Percentiles rank a stretch among this genome's conserved stretches.
Conservation (phyloP, 164 flowering plant species). For the Cinnamomum micranthum region DNA sequence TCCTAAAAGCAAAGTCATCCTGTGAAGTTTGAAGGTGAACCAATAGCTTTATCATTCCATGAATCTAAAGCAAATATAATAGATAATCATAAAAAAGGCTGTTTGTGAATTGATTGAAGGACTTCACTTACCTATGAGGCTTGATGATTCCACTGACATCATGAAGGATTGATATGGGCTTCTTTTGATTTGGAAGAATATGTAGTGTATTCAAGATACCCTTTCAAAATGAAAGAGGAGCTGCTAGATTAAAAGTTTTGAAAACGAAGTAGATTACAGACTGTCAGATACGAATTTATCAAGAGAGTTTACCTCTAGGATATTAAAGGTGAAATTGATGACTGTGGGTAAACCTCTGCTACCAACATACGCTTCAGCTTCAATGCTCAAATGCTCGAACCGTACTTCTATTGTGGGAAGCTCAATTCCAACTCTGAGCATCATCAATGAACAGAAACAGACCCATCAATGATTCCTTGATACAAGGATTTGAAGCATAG, state of each 20-base stretch:
- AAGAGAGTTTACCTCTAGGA: constrained; percentile 3
- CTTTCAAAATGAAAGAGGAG: neutral
- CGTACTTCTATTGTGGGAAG: constrained; percentile 83
- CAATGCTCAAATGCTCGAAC: constrained; percentile 60
- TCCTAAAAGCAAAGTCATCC: constrained; percentile 82
- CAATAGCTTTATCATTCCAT: neutral
- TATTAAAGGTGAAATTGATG: constrained; percentile 29
- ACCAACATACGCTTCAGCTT: constrained; percentile 67
- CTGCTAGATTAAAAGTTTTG: neutral
- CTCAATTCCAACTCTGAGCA: constrained; percentile 65
- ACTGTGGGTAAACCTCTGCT: constrained; percentile 75
- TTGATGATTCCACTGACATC: constrained; percentile 30
- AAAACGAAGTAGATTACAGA: neutral
- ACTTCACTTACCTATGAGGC: constrained; percentile 27
- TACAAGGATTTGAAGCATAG: neutral
- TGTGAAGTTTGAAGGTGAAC: constrained; percentile 17
- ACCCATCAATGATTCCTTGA: neutral
- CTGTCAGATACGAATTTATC: neutral
- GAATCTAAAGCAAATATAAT: neutral
- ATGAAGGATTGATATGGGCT: constrained; percentile 19
- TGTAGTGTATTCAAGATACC: constrained; percentile 6
- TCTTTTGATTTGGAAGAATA: constrained; percentile 16
- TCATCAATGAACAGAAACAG: neutral
- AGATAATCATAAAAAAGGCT: neutral
- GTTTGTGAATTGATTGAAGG: neutral